phyloP scores from a whole-genome alignment of 2,329 filamentous ascomycete genomes.

The Alternaria incomplexa region DNA sequence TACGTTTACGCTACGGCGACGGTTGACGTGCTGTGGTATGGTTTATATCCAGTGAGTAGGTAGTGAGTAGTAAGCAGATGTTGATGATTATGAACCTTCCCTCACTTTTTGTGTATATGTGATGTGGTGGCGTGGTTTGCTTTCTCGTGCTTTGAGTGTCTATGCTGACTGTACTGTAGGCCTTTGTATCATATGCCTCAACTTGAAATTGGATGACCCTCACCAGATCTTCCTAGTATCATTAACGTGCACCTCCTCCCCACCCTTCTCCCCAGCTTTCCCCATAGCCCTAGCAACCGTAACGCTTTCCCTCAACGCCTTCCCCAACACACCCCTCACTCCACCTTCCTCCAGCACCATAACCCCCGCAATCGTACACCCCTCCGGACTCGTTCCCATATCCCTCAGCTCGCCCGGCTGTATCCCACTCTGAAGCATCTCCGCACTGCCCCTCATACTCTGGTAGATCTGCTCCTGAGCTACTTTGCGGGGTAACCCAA shows the following conservation, averaged over 20 bases:
- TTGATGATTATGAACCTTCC: background rate
- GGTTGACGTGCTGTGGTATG: background rate
- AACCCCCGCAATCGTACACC: conserved; percentile 42
- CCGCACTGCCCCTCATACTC: conserved; percentile 39
- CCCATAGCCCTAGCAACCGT: conserved; percentile 55
- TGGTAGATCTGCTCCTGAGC: conserved; percentile 42
- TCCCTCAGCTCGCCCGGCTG: conserved; percentile 37
- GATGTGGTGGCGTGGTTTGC: background rate
- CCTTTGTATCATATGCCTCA: background rate
- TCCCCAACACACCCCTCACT: conserved; percentile 34
- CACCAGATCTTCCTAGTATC: conserved; percentile 42
- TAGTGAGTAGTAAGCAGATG: conserved; percentile 8
- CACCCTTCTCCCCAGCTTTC: background rate
- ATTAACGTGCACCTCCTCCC: conserved; percentile 48
- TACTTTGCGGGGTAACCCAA: conserved; percentile 29
- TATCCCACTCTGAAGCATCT: conserved; percentile 39
- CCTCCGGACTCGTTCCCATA: conserved; percentile 39
- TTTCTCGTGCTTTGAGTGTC: background rate
- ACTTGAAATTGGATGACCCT: background rate
- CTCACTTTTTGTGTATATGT: background rate
- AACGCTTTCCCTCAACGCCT: conserved; percentile 56
- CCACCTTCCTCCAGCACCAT: conserved; percentile 44
- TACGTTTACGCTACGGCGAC: conserved; percentile 9
- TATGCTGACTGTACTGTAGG: background rate
- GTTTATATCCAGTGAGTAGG: conserved; percentile 9